Evolutionary conservation across 2,329 filamentous ascomycete genomes (phyloP), one percentile per base, ranked within the genome.

Genomic region (Zopfia rhizophila): DNA sequence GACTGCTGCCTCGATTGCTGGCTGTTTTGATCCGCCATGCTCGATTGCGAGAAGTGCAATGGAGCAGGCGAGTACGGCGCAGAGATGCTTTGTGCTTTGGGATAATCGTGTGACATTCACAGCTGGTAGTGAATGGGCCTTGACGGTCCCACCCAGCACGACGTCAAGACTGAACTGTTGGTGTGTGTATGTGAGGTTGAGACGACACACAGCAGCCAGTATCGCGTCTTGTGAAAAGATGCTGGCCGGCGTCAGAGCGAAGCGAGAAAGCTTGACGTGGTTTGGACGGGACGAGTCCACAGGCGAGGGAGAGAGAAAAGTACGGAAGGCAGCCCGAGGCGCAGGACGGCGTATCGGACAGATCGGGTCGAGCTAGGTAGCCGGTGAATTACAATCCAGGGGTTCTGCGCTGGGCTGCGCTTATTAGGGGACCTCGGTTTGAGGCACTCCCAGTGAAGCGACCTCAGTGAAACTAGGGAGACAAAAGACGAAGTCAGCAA

Each of bases 1-100:
- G 58, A 57, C 45, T 65, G 62, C 48, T 60, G 63, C 43, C 58
- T 55, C 39, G 53, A 43, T 51, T 68, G 64, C 57, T 69, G 63
- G 51, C 49, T 49, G 46, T 53, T 63, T 38, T 61, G 63, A 39
- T 72, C 67, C 30, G 65, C 63, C 68, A 71, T 71, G 53, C 30
- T 65, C 48, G 59, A 45, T 24, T 58, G 61, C 38, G 61, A 60
- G 61, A 61, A 64, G 54, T 63, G 66, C 52, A 63, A 65, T 18
- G 61, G 58, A 33, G 62, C 65, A 35, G 64, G 65, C 55, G 60
- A 63, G 54, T 65, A 68, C 40, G 64, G 60, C 56, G 60, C 55
- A 40, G 60, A 46, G 48, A 47, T 47, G 53, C 45, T 38, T 23
- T 58, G 57, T 44, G 54, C 45, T 49, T 45, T 48, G 48, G 62